Conservation (phyloP, 2,329 filamentous ascomycete genomes). For the Escovopsis weberi region DNA sequence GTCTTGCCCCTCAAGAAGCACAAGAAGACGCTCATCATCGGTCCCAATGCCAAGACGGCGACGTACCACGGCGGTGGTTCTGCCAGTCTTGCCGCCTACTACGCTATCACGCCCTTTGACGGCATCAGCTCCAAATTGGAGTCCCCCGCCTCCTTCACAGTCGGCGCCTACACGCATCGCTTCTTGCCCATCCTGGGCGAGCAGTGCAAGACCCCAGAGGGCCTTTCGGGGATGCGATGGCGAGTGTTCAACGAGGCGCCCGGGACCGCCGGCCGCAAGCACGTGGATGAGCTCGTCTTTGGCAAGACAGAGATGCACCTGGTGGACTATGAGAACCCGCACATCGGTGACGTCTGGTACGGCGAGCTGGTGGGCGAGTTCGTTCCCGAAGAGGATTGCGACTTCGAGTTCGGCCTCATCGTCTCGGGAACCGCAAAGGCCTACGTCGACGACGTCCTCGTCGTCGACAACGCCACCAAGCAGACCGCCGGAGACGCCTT, state of each 20-base stretch:
- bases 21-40: conserved; percentile 44
- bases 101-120: conserved; percentile 57
- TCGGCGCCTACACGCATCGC: conserved; percentile 51
- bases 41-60: conserved; percentile 41
- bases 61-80: conserved; percentile 52
- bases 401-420: conserved; percentile 51
- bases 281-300: conserved; percentile 35
- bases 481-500: conserved; percentile 49
- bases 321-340: conserved; percentile 36
- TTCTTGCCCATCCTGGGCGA: conserved; percentile 44
- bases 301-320: conserved; percentile 34
- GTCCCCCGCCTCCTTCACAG: conserved; percentile 32
- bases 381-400: conserved; percentile 42
- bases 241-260: conserved; percentile 47
- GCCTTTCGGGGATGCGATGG: conserved; percentile 45
- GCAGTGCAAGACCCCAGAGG: conserved; percentile 34
- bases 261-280: conserved; percentile 27
- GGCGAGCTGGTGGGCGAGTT: conserved; percentile 46
- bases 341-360: conserved; percentile 41
- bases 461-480: conserved; percentile 52
- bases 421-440: conserved; percentile 53
- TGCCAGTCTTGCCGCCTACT: conserved; percentile 45
- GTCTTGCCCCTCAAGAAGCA: conserved; percentile 49
- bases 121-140: conserved; percentile 45
- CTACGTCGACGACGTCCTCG: conserved; percentile 44